Evolutionary conservation across 306 rosid genomes (phyloP).

Genomic region (Senna tora): DNA sequence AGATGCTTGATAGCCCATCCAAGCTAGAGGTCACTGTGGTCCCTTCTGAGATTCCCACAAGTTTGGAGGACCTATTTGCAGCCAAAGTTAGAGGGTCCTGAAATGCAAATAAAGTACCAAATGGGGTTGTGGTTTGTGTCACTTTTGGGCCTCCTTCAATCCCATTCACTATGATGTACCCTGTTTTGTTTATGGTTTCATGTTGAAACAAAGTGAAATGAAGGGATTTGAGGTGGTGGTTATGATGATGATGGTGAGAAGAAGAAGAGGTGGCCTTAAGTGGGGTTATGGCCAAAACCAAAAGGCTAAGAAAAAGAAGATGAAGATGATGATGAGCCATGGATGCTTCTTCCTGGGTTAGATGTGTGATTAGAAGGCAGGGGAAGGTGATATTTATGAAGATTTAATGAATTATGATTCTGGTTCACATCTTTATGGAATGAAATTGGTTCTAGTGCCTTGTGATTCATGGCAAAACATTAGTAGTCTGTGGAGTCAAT

Average conservation of each 20-base stretch:
- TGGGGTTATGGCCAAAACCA: constrained; percentile 33
- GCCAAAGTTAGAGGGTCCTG: constrained; percentile 63
- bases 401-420: not conserved
- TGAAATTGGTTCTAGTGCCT: not conserved
- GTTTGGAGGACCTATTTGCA: constrained; percentile 53
- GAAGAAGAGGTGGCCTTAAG: constrained; percentile 30
- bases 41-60: constrained; percentile 65
- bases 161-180: constrained; percentile 61
- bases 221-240: constrained; percentile 52
- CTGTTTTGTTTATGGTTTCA: constrained; percentile 75
- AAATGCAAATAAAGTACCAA: constrained; percentile 67
- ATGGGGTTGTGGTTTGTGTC: constrained; percentile 61
- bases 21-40: constrained; percentile 64
- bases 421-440: constrained; percentile 10
- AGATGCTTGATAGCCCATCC: constrained; percentile 68
- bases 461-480: constrained; percentile 10
- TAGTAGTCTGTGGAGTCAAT: constrained; percentile 4
- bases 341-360: not conserved
- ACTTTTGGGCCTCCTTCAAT: constrained; percentile 45
- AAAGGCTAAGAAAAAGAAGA: constrained; percentile 23
- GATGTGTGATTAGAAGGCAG: not conserved
- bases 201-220: constrained; percentile 75
- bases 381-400: constrained; percentile 13
- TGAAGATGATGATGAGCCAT: constrained; percentile 32
- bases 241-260: constrained; percentile 21